Evolutionary conservation across 345 rosid genomes (phyloP).

Genomic region (Pistacia integerrima): DNA sequence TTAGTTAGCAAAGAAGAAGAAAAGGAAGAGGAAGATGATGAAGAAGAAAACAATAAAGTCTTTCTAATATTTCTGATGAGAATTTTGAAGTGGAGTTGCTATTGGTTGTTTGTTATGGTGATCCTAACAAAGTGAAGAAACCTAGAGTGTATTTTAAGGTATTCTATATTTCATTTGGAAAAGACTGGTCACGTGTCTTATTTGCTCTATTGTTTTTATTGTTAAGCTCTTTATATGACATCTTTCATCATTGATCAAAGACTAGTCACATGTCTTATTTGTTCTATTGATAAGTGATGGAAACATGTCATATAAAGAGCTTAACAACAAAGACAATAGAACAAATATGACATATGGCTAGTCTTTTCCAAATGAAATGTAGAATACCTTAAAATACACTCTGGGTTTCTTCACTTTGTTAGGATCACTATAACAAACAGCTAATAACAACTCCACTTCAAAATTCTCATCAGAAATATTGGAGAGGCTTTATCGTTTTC

Average conservation of each 20-base stretch:
- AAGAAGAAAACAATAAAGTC: constrained; percentile 1
- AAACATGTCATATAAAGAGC: not conserved
- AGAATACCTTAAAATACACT: constrained; percentile 26
- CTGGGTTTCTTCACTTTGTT: constrained; percentile 16
- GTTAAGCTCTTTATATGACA: too few species aligned
- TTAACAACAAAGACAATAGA: not conserved
- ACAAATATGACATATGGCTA: not conserved
- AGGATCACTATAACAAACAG: constrained; percentile 28
- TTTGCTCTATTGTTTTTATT: not conserved
- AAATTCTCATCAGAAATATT: constrained; percentile 17
- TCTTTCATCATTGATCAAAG: not conserved
- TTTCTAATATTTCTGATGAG: not conserved
- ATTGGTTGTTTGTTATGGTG: constrained; percentile 21
- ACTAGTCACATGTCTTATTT: too few species aligned
- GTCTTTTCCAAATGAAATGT: not conserved
- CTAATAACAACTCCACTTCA: constrained; percentile 24
- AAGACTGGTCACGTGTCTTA: not conserved
- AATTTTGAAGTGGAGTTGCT: constrained; percentile 29
- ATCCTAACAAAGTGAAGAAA: constrained; percentile 24
- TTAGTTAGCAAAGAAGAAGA: not conserved
- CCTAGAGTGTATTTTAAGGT: constrained; percentile 26
- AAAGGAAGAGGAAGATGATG: not conserved
- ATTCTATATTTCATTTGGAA: not conserved
- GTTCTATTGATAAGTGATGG: too few species aligned
- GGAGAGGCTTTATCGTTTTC: not conserved